phyloP scores from a whole-genome alignment of 2,329 filamentous ascomycete genomes.

The Diaporthe aspalathi region DNA sequence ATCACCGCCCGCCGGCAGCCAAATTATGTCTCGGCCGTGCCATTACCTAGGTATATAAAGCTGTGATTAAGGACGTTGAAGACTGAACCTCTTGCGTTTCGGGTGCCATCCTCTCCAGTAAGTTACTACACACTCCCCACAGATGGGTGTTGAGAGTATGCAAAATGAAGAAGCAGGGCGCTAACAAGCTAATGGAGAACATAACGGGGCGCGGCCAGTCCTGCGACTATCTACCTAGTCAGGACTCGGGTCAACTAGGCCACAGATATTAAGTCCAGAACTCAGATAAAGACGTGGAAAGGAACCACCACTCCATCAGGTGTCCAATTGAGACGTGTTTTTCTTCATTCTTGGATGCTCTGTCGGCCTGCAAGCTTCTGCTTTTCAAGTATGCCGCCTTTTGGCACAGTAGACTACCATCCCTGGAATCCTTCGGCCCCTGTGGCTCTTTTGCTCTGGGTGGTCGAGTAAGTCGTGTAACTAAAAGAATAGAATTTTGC shows the following conservation, averaged over 20 bases:
- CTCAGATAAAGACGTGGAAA: neutral
- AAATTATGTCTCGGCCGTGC: neutral
- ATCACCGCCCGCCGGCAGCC: neutral
- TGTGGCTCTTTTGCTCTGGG: too few relatives aligned
- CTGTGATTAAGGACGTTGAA: neutral
- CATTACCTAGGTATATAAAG: neutral
- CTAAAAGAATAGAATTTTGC: neutral
- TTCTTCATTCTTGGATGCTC: neutral
- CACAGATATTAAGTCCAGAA: neutral
- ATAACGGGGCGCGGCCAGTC: neutral
- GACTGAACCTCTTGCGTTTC: neutral
- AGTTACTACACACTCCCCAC: neutral
- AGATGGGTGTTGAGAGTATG: neutral
- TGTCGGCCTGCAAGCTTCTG: neutral
- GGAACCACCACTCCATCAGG: neutral
- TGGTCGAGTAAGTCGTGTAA: neutral
- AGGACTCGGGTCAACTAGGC: neutral
- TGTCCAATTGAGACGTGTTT: neutral
- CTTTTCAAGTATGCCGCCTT: neutral
- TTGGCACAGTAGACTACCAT: neutral
- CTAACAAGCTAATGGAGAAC: neutral
- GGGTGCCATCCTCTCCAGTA: neutral
- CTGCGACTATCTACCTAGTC: too few relatives aligned
- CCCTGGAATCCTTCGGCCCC: neutral
- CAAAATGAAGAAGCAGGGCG: neutral